Evolutionary conservation across 768 basidiomycete genomes (phyloP).

Genomic region (Pleurotus ostreatus): DNA sequence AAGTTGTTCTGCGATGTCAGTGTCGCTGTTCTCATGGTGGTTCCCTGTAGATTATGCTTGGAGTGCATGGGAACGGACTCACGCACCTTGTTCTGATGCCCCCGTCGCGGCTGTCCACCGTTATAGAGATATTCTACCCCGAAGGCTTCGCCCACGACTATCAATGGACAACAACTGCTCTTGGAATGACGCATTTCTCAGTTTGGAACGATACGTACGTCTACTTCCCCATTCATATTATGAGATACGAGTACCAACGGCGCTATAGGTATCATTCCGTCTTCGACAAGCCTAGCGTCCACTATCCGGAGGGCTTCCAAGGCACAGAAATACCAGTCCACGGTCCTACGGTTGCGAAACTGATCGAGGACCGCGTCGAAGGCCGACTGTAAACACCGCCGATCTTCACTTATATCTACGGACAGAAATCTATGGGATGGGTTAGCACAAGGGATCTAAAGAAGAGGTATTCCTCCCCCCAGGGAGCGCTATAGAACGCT

Average conservation of each 20-base stretch:
- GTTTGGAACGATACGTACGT: slow-evolving; percentile 79
- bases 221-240: not conserved
- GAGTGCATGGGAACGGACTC: slow-evolving; percentile 78
- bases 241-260: not conserved
- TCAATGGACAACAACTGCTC: slow-evolving; percentile 71
- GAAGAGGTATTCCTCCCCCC: too few species aligned
- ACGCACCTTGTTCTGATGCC: slow-evolving; percentile 87
- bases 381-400: slow-evolving; percentile 5
- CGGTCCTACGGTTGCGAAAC: slow-evolving; percentile 56
- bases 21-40: not conserved
- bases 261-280: slow-evolving; percentile 26
- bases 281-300: slow-evolving; percentile 41
- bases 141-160: slow-evolving; percentile 83
- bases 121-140: slow-evolving; percentile 84
- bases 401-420: too few species aligned
- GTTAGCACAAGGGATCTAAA: too few species aligned
- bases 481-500: too few species aligned
- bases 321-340: slow-evolving; percentile 71
- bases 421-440: too few species aligned
- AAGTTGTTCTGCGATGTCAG: slow-evolving; percentile 18
- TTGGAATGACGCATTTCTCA: slow-evolving; percentile 73
- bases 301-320: slow-evolving; percentile 87
- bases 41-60: slow-evolving; percentile 52
- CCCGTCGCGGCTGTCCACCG: slow-evolving; percentile 65
- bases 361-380: slow-evolving; percentile 66